A percentile compares a stretch with the other conserved stretches of the same genome.
phyloP scores from a whole-genome alignment of 495 filamentous ascomycete species.

The Podospora fimiseda region DNA sequence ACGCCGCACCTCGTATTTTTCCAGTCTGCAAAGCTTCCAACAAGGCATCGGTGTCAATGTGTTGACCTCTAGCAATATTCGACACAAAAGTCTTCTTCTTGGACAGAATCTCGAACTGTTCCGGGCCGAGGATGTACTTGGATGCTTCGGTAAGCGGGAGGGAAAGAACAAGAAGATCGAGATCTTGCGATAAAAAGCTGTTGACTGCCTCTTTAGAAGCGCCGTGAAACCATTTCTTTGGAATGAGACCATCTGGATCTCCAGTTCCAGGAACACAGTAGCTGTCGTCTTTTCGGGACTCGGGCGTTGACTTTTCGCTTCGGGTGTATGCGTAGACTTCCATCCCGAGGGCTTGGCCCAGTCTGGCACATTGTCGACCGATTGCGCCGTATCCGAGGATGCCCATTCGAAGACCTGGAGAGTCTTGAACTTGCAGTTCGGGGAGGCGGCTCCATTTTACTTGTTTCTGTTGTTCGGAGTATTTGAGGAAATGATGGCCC shows the following conservation, averaged over 20 bases:
- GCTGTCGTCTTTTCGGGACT: constrained; percentile 52
- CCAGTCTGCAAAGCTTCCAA: constrained; percentile 54
- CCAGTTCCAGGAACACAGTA: constrained; percentile 73
- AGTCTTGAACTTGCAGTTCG: constrained; percentile 17
- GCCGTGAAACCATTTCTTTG: constrained; percentile 68
- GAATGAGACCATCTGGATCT: constrained; percentile 67
- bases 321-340: constrained; percentile 78
- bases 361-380: constrained; percentile 65
- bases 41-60: constrained; percentile 65
- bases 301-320: constrained; percentile 47
- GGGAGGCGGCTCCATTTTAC: constrained; percentile 1
- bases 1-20: constrained; percentile 61
- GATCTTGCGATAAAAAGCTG: constrained; percentile 59
- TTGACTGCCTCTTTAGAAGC: constrained; percentile 52
- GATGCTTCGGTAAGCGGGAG: constrained; percentile 69
- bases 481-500: constrained; percentile 25
- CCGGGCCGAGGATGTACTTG: constrained; percentile 50
- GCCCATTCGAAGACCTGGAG: constrained; percentile 32
- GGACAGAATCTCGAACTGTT: constrained; percentile 61
- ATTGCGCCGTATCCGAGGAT: constrained; percentile 39
- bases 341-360: constrained; percentile 70
- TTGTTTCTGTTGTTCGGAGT: constrained; percentile 17
- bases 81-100: constrained; percentile 55
- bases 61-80: constrained; percentile 69
- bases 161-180: constrained; percentile 70